These are phyloP conservation scores for Podila epigama DNA, from an alignment of 192 early-diverging fungal genomes.

Conservation along the genomic window DNA sequence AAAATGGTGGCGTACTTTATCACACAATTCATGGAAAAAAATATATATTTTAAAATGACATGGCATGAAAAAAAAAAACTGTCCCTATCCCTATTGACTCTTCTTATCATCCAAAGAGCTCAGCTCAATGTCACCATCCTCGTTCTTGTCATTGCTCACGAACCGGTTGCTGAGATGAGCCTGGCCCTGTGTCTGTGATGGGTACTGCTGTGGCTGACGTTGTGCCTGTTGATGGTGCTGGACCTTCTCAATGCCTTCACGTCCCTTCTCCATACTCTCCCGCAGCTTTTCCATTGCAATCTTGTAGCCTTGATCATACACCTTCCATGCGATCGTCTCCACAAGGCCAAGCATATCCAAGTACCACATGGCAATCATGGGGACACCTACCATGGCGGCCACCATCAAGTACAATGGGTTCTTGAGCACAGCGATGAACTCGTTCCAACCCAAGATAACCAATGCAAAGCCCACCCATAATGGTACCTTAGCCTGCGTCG, in stretches of 20 bases:
- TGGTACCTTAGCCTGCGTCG: conserved; percentile 87
- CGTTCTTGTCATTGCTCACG: conserved; percentile 8
- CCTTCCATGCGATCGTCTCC: conserved; percentile 48
- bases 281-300: conserved; percentile 37
- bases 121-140: conserved; percentile 42
- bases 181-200: conserved; percentile 4
- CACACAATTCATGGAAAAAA: no score
- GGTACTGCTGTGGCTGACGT: conserved; percentile 35
- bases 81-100: conserved; percentile 15
- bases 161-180: conserved; percentile 1
- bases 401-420: conserved; percentile 87
- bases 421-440: conserved; percentile 83
- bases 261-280: conserved; percentile 35
- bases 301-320: conserved; percentile 46
- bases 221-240: conserved; percentile 9
- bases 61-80: no score
- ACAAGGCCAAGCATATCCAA: conserved; percentile 75
- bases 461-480: conserved; percentile 81
- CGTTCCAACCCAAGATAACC: conserved; percentile 94
- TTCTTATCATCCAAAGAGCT: conserved; percentile 44
- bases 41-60: no score
- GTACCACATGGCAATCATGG: conserved; percentile 67
- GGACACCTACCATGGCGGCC: conserved; percentile 61
- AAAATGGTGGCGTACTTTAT: not conserved
- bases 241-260: not conserved